These are phyloP conservation scores for Torulaspora maleeae DNA, from an alignment of 805 yeast genomes.

Conservation along the genomic window DNA sequence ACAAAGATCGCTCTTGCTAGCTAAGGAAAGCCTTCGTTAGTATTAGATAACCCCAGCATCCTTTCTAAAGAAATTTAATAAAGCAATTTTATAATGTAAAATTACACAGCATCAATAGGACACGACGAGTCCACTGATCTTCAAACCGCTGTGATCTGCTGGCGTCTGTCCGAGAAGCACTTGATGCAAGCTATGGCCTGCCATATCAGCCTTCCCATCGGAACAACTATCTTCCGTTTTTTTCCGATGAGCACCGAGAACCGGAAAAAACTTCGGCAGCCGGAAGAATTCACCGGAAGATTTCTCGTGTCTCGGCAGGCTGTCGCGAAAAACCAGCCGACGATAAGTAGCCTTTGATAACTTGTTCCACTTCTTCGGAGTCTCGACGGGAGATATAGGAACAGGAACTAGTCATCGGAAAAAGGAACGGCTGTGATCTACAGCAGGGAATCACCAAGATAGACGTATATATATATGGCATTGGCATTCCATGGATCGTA, in stretches of 20 bases:
- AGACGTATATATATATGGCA: background rate
- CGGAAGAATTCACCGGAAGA: slow-evolving; percentile 1
- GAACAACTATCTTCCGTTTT: slow-evolving; percentile 4
- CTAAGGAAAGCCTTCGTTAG: background rate
- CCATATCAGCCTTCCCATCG: background rate
- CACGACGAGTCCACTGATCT: too few relatives aligned
- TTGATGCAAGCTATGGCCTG: too few relatives aligned
- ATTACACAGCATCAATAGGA: too few relatives aligned
- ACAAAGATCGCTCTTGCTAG: background rate
- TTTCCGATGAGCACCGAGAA: background rate
- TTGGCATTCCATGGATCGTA: too few relatives aligned
- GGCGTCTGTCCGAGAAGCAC: too few relatives aligned
- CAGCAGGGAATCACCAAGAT: background rate
- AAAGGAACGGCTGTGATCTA: background rate
- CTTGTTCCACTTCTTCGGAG: background rate
- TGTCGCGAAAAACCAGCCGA: too few relatives aligned
- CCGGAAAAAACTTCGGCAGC: background rate
- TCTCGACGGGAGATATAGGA: background rate
- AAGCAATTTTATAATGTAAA: too few relatives aligned
- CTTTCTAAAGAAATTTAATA: too few relatives aligned
- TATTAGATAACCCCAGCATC: too few relatives aligned
- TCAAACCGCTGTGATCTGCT: too few relatives aligned
- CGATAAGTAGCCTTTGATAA: too few relatives aligned
- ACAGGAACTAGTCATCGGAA: background rate
- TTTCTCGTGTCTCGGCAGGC: too few relatives aligned